These are phyloP conservation scores for Penicillium digitatum DNA, from an alignment of 2,329 filamentous ascomycete genomes.

Conservation along the genomic window DNA sequence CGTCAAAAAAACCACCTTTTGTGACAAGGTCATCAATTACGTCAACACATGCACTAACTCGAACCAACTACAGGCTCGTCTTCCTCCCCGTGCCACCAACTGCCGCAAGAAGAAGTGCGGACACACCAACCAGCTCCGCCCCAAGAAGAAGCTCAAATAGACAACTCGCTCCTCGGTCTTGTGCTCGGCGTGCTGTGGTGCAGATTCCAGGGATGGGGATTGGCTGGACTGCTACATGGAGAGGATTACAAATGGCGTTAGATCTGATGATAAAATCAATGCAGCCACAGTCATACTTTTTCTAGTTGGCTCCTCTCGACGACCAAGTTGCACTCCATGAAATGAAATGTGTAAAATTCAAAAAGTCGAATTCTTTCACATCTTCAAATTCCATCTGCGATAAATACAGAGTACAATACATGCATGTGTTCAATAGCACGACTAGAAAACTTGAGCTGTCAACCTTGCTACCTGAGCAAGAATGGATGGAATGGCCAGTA, in stretches of 20 bases:
- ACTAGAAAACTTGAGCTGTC: slow-evolving; percentile 4
- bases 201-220: slow-evolving; percentile 28
- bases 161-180: slow-evolving; percentile 42
- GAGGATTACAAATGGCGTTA: slow-evolving; percentile 39
- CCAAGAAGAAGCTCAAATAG: slow-evolving; percentile 99
- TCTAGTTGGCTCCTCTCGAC: slow-evolving; percentile 35
- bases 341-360: slow-evolving; percentile 37
- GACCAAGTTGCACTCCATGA: slow-evolving; percentile 36
- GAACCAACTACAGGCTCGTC: slow-evolving; percentile 57
- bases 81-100: slow-evolving; percentile 98
- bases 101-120: slow-evolving; percentile 99
- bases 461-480: slow-evolving; percentile 23
- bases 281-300: slow-evolving; percentile 37
- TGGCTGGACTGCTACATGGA: slow-evolving; percentile 35
- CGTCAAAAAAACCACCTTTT: neutral
- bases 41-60: slow-evolving; percentile 4
- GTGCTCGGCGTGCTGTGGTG: slow-evolving; percentile 42
- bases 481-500: slow-evolving; percentile 5
- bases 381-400: slow-evolving; percentile 4
- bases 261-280: slow-evolving; percentile 38
- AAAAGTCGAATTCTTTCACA: slow-evolving; percentile 15
- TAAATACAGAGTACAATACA: slow-evolving; percentile 18
- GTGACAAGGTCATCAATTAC: neutral
- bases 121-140: slow-evolving; percentile 99
- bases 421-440: slow-evolving; percentile 8